A percentile compares a stretch with the other conserved stretches of the same genome.
Conservation (phyloP, 495 filamentous ascomycete species). For the Collariella sp. region DNA sequence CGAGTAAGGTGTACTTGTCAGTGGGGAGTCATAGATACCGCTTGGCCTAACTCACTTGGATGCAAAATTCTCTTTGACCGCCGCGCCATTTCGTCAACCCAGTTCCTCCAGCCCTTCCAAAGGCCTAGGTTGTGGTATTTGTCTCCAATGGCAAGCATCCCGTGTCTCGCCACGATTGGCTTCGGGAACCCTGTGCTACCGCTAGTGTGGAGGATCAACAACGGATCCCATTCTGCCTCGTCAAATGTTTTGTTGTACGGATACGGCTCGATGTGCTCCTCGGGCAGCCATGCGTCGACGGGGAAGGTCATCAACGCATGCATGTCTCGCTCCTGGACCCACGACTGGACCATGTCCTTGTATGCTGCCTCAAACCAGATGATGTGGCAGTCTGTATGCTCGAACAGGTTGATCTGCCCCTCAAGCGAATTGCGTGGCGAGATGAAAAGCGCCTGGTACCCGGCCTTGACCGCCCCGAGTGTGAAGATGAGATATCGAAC, state of each 20-base stretch:
- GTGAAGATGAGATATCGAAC: constrained; percentile 40
- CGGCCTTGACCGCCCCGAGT: constrained; percentile 36
- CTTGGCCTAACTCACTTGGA: constrained; percentile 12
- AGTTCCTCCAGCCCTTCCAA: constrained; percentile 21
- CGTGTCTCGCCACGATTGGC: constrained; percentile 42
- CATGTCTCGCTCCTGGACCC: constrained; percentile 33
- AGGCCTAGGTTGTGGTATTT: constrained; percentile 11
- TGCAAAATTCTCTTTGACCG: constrained; percentile 8
- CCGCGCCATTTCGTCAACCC: constrained; percentile 17
- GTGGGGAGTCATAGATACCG: not conserved
- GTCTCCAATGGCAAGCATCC: constrained; percentile 40
- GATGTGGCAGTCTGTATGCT: constrained; percentile 29
- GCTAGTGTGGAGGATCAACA: constrained; percentile 50
- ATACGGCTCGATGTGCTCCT: constrained; percentile 20
- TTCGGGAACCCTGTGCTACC: constrained; percentile 53
- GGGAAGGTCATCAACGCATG: constrained; percentile 25
- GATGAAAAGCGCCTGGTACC: constrained; percentile 37
- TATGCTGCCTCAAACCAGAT: constrained; percentile 21
- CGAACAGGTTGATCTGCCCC: constrained; percentile 38
- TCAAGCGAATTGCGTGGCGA: constrained; percentile 41
- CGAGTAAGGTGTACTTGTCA: not conserved
- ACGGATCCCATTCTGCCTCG: constrained; percentile 37
- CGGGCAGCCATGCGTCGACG: constrained; percentile 22
- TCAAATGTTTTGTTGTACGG: constrained; percentile 41
- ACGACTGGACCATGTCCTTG: constrained; percentile 22